Evolutionary conservation across 208 protist genomes (phyloP).

Genomic region (Trypanosoma theileri): DNA sequence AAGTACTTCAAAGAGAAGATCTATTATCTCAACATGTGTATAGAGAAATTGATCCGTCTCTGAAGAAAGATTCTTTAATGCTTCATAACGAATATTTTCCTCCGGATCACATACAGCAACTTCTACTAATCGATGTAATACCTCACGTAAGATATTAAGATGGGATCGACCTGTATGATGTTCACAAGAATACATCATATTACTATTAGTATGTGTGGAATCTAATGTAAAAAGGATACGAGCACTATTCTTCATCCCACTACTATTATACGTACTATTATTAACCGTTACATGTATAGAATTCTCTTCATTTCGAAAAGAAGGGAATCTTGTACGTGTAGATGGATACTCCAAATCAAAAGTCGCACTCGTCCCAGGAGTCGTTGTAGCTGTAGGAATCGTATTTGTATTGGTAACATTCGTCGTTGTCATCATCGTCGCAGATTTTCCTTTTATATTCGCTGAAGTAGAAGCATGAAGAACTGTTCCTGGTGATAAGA

Average conservation of each 20-base stretch:
- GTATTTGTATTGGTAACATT: too few species aligned
- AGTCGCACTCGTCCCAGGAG: too few species aligned
- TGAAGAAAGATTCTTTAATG: conserved; percentile 47
- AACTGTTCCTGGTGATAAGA: background rate
- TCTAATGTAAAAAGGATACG: background rate
- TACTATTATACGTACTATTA: background rate
- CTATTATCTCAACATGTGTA: conserved; percentile 55
- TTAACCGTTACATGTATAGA: background rate
- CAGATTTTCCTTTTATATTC: too few species aligned
- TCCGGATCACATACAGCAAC: conserved; percentile 72
- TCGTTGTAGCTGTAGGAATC: too few species aligned
- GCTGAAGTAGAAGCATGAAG: too few species aligned
- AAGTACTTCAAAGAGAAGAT: conserved; percentile 63
- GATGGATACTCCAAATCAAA: too few species aligned
- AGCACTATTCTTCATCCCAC: background rate
- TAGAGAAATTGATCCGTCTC: conserved; percentile 72
- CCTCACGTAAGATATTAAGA: conserved; percentile 58
- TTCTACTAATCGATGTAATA: conserved; percentile 66
- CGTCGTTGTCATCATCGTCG: too few species aligned
- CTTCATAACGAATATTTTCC: conserved; percentile 53
- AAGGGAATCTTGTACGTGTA: background rate
- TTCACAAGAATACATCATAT: conserved; percentile 1
- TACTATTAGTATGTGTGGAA: background rate
- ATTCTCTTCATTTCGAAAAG: too few species aligned
- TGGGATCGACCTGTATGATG: conserved; percentile 63